phyloP scores from a whole-genome alignment of 495 filamentous ascomycete species.

The Hypoxylon perforatum region DNA sequence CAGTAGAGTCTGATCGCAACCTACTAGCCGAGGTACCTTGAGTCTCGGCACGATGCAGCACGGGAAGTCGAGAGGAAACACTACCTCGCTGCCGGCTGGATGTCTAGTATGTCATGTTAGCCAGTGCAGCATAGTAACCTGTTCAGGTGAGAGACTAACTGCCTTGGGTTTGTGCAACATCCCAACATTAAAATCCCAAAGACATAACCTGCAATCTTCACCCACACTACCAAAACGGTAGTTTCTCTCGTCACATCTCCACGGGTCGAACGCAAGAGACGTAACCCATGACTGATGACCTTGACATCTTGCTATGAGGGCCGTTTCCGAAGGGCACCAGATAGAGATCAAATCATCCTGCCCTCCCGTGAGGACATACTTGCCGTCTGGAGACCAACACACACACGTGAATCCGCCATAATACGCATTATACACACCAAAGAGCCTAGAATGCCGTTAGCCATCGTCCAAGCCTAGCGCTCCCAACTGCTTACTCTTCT shows the following conservation, averaged over 20 bases:
- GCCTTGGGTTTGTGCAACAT: constrained; percentile 90
- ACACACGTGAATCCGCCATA: constrained; percentile 93
- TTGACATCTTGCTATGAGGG: constrained; percentile 90
- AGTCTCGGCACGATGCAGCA: constrained; percentile 59
- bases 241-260: constrained; percentile 93
- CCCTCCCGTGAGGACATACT: constrained; percentile 93
- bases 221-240: constrained; percentile 97
- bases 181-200: constrained; percentile 98
- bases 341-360: constrained; percentile 96
- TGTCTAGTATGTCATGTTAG: constrained; percentile 43
- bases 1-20: constrained; percentile 72
- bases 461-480: not conserved
- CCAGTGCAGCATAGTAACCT: constrained; percentile 4
- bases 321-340: constrained; percentile 85
- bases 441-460: constrained; percentile 63
- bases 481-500: constrained; percentile 73
- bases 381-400: constrained; percentile 97
- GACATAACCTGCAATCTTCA: constrained; percentile 86
- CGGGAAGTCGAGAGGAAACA: constrained; percentile 64
- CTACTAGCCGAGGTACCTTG: constrained; percentile 64
- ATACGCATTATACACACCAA: constrained; percentile 88
- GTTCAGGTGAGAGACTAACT: constrained; percentile 41
- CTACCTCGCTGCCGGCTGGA: constrained; percentile 70
- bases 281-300: constrained; percentile 96
- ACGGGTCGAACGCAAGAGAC: constrained; percentile 91